A percentile compares a stretch with the other conserved stretches of the same genome.
Evolutionary conservation across 2,329 filamentous ascomycete genomes (phyloP).

Genomic region (Colletotrichum godetiae): DNA sequence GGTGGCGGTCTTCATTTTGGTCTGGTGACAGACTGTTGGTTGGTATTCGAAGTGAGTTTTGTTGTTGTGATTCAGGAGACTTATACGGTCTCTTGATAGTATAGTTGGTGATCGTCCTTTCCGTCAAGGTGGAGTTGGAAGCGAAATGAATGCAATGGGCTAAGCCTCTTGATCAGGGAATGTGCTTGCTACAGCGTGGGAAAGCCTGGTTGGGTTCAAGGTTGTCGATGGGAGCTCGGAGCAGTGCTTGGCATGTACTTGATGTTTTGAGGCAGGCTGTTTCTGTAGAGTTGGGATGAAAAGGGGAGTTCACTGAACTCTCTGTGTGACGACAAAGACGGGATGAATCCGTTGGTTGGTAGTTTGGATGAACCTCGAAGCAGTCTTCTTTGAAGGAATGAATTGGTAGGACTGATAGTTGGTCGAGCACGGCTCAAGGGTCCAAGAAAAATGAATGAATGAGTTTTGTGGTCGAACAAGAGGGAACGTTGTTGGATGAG

Average conservation of each 20-base stretch:
- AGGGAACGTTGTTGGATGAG: conserved; percentile 31
- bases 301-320: conserved; percentile 35
- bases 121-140: conserved; percentile 29
- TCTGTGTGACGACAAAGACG: conserved; percentile 20
- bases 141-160: conserved; percentile 34
- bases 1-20: conserved; percentile 57
- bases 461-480: conserved; percentile 30
- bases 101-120: conserved; percentile 6
- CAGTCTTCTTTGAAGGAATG: conserved; percentile 31
- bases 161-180: conserved; percentile 29
- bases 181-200: conserved; percentile 26
- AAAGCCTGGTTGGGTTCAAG: conserved; percentile 18
- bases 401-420: conserved; percentile 28
- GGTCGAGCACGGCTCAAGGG: conserved; percentile 36
- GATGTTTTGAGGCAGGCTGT: conserved; percentile 15
- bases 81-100: conserved; percentile 18
- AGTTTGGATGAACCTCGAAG: conserved; percentile 26
- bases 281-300: conserved; percentile 26
- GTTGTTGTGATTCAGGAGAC: conserved; percentile 9
- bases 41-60: neutral
- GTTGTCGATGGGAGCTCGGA: conserved; percentile 27
- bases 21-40: conserved; percentile 9
- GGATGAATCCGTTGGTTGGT: conserved; percentile 24
- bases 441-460: conserved; percentile 34
- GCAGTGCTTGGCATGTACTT: conserved; percentile 25